Evolutionary conservation across 148 eudicot species (phyloP).

Genomic region (Chenopodium formosanum): DNA sequence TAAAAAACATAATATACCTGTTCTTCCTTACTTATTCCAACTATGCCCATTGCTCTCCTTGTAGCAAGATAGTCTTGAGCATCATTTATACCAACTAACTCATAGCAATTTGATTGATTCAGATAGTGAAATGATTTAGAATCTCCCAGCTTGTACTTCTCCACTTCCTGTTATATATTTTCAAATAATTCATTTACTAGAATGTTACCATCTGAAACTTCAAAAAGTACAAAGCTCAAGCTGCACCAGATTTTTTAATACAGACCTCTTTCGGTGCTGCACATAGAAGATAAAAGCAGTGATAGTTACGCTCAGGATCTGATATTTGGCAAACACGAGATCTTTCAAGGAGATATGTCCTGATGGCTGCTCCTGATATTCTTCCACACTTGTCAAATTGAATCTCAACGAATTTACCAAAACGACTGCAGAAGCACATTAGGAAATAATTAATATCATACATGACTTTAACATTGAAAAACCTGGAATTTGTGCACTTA

Average conservation of each 20-base stretch:
- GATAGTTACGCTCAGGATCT: constrained; percentile 92
- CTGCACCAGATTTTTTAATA: constrained; percentile 8
- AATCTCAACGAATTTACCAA: constrained; percentile 90
- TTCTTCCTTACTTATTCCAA: constrained; percentile 74
- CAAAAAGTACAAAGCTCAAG: constrained; percentile 12
- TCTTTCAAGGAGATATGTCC: constrained; percentile 93
- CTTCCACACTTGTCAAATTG: constrained; percentile 84
- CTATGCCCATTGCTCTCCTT: constrained; percentile 91
- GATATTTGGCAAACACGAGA: constrained; percentile 92
- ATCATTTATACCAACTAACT: constrained; percentile 73
- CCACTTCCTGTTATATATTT: constrained; percentile 49
- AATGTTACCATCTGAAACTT: constrained; percentile 17
- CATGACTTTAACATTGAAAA: background rate
- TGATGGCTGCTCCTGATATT: constrained; percentile 94
- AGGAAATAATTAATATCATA: background rate
- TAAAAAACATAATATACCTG: constrained; percentile 44
- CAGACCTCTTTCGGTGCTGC: constrained; percentile 74
- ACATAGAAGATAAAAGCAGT: constrained; percentile 87
- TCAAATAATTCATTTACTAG: constrained; percentile 21
- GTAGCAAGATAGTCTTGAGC: constrained; percentile 81
- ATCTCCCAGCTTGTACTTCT: constrained; percentile 73
- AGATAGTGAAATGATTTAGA: constrained; percentile 80
- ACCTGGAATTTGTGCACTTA: background rate
- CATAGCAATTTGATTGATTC: constrained; percentile 74
- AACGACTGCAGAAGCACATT: constrained; percentile 61